Percentiles rank a stretch among this genome's conserved stretches.
phyloP scores from a whole-genome alignment of 441 rosid genomes.

The Sinapis alba region DNA sequence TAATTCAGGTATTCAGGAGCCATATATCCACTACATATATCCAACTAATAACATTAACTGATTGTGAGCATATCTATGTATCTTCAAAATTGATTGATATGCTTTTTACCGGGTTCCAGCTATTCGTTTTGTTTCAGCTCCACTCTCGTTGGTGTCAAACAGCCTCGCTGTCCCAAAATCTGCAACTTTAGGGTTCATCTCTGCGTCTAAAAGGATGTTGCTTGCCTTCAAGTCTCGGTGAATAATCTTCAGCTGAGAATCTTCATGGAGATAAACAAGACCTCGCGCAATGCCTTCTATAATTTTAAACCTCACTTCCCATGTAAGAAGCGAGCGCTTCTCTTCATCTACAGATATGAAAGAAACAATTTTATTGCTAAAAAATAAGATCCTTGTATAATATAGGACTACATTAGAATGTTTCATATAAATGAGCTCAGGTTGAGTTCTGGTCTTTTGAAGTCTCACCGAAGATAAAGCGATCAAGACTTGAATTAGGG shows the following conservation, averaged over 20 bases:
- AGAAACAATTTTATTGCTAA: background rate
- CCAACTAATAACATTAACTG: background rate
- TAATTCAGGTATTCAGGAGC: constrained; percentile 26
- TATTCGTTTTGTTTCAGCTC: constrained; percentile 11
- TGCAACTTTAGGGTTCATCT: no score
- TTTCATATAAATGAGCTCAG: no score
- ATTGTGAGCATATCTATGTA: background rate
- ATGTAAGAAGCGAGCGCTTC: background rate
- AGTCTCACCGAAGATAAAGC: constrained; percentile 46
- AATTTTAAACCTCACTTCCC: background rate
- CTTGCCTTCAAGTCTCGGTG: no score
- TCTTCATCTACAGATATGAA: background rate
- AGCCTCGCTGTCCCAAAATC: background rate
- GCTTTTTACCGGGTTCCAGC: constrained; percentile 12
- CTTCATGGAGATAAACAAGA: no score
- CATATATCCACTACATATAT: constrained; percentile 27
- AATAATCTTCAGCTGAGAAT: no score
- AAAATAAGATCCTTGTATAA: no score
- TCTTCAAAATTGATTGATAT: background rate
- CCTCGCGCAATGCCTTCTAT: constrained; percentile 36
- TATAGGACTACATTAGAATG: no score
- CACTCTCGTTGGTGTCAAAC: background rate
- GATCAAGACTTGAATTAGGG: constrained; percentile 52
- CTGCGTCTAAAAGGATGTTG: no score
- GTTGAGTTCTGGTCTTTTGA: no score